Percentiles rank a stretch among this genome's conserved stretches.
phyloP scores from a whole-genome alignment of 1,139 yeast genomes.

The Kodamaea derodonti region DNA sequence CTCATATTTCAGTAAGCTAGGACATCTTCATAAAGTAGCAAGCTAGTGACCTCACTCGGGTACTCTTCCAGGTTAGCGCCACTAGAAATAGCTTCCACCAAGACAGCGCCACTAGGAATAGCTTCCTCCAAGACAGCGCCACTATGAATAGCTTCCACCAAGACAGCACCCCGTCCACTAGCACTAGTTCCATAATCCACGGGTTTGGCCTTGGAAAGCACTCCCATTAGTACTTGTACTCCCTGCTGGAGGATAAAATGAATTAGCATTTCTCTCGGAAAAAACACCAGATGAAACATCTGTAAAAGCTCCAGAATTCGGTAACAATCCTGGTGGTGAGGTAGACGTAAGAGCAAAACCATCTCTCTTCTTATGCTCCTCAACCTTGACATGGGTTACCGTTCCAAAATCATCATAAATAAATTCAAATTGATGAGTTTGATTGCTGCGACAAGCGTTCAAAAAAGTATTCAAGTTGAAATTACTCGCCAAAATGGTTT shows the following conservation, averaged over 20 bases:
- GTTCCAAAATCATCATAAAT: slow-evolving; percentile 47
- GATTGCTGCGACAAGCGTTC: slow-evolving; percentile 27
- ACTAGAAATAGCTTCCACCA: no score
- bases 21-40: no score
- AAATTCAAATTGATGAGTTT: slow-evolving; percentile 37
- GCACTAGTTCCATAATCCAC: slow-evolving; percentile 7
- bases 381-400: slow-evolving; percentile 41
- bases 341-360: slow-evolving; percentile 1
- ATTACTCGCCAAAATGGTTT: slow-evolving; percentile 22
- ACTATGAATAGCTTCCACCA: no score
- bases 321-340: not conserved
- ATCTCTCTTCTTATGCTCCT: slow-evolving; percentile 4
- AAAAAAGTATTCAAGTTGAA: slow-evolving; percentile 44
- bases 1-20: no score
- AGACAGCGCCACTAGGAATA: no score
- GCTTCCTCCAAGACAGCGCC: no score
- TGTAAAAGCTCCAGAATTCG: not conserved
- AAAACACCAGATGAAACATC: not conserved
- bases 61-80: no score
- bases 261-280: not conserved
- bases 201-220: no score
- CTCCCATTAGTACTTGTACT: no score
- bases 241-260: not conserved
- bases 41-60: no score
- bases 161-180: no score